Conservation (phyloP, 768 basidiomycete species). For the Asterophora lycoperdoides region DNA sequence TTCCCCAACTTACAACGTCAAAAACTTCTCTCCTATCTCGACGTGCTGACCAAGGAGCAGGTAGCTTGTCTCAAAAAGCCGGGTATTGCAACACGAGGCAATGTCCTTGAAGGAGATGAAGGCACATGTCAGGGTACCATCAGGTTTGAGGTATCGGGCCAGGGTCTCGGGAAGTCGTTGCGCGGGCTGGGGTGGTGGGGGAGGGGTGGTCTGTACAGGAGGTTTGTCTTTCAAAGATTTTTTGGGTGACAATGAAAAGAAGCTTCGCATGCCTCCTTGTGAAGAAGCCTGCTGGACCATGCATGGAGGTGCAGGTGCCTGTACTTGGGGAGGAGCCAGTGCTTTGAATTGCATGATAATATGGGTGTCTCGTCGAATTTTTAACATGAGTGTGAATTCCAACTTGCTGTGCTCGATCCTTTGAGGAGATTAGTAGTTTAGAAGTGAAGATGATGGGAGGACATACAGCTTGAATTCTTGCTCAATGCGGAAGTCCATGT, state of each 20-base stretch:
- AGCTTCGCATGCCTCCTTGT: slow-evolving; percentile 66
- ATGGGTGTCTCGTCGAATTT: slow-evolving; percentile 82
- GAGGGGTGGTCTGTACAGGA: slow-evolving; percentile 27
- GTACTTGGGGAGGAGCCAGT: slow-evolving; percentile 39
- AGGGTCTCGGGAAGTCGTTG: slow-evolving; percentile 67
- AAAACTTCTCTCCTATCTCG: slow-evolving; percentile 52
- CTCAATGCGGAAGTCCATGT: slow-evolving; percentile 58
- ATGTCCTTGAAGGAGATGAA: slow-evolving; percentile 90
- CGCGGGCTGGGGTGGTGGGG: slow-evolving; percentile 37
- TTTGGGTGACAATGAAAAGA: slow-evolving; percentile 75
- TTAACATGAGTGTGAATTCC: slow-evolving; percentile 89
- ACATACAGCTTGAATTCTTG: slow-evolving; percentile 91
- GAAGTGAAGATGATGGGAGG: not conserved
- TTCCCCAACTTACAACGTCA: slow-evolving; percentile 76
- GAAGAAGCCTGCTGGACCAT: slow-evolving; percentile 48
- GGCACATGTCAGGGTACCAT: slow-evolving; percentile 84
- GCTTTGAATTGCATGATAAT: slow-evolving; percentile 75
- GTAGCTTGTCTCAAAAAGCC: slow-evolving; percentile 77
- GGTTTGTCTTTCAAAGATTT: slow-evolving; percentile 49
- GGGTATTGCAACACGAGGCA: slow-evolving; percentile 76
- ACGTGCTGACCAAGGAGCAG: slow-evolving; percentile 75
- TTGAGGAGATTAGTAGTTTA: not conserved
- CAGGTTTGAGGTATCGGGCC: slow-evolving; percentile 76
- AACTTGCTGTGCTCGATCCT: slow-evolving; percentile 90
- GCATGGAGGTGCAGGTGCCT: slow-evolving; percentile 29